Conservation (phyloP, 225 moss, liverwort and hornwort species). For the Pleurozium schreberi region DNA sequence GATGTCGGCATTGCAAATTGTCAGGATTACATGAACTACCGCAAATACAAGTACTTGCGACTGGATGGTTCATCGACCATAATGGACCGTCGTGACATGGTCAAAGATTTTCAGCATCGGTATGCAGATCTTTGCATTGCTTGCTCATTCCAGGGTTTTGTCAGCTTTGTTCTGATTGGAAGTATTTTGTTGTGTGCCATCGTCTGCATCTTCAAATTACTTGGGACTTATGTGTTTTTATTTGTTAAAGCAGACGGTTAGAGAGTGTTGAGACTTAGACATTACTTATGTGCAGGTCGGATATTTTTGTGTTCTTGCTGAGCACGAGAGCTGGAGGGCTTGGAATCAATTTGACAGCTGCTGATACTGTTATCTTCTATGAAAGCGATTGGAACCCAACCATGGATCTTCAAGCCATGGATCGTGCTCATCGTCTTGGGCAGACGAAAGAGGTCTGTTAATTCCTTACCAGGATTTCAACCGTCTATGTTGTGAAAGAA, state of each 20-base stretch:
- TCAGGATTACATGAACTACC: conserved; percentile 93
- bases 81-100: conserved; percentile 96
- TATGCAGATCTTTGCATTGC: conserved; percentile 3
- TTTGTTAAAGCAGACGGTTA: not conserved
- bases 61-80: conserved; percentile 88
- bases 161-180: not conserved
- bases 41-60: conserved; percentile 85
- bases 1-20: not conserved
- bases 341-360: conserved; percentile 86
- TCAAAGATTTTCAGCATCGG: conserved; percentile 91
- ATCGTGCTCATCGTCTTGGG: conserved; percentile 90
- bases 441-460: conserved; percentile 77
- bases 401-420: conserved; percentile 96
- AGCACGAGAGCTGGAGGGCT: conserved; percentile 91
- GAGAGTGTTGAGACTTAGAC: not conserved
- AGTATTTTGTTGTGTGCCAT: not conserved
- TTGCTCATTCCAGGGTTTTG: not conserved
- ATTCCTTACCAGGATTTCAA: not conserved
- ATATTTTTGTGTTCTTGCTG: conserved; percentile 84
- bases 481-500: not conserved
- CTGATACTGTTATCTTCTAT: conserved; percentile 85
- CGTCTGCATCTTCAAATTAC: not conserved
- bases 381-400: conserved; percentile 98
- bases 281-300: conserved; percentile 32
- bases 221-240: not conserved